Percentiles rank a stretch among this genome's conserved stretches.
These are phyloP conservation scores for Lyophyllum decastes DNA, from an alignment of 768 basidiomycete species.

Conservation along the genomic window DNA sequence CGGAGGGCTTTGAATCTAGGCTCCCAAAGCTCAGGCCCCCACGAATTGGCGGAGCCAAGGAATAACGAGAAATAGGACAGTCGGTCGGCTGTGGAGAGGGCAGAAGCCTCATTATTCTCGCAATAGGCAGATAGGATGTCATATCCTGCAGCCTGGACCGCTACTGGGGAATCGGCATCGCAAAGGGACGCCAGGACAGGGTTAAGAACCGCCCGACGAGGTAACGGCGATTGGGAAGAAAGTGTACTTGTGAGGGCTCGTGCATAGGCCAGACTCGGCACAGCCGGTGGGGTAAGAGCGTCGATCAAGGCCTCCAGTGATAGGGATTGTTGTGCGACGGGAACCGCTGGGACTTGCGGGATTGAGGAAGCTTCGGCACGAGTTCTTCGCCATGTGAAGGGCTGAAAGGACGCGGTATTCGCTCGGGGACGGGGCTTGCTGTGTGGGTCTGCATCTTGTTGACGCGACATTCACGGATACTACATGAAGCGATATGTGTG, in stretches of 20 bases:
- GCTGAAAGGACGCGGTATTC: conserved; percentile 35
- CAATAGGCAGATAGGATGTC: conserved; percentile 74
- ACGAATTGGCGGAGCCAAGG: conserved; percentile 42
- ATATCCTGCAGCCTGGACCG: conserved; percentile 67
- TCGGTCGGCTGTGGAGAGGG: conserved; percentile 56
- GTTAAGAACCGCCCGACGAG: conserved; percentile 51
- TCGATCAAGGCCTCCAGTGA: conserved; percentile 43
- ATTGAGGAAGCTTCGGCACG: conserved; percentile 20
- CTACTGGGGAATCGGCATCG: conserved; percentile 47
- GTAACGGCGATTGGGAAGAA: conserved; percentile 53
- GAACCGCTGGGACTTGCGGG: conserved; percentile 12
- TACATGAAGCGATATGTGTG: not conserved
- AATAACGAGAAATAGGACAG: conserved; percentile 68
- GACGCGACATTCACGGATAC: conserved; percentile 29
- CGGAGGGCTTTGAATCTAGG: conserved; percentile 66
- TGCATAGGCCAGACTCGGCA: conserved; percentile 68
- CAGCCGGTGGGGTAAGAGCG: conserved; percentile 53
- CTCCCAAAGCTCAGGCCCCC: conserved; percentile 74
- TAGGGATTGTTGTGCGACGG: conserved; percentile 29
- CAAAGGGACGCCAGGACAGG: conserved; percentile 67
- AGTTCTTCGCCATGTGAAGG: conserved; percentile 28
- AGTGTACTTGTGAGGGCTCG: conserved; percentile 57
- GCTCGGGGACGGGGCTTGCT: conserved; percentile 30
- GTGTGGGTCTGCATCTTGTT: conserved; percentile 26
- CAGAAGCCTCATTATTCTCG: conserved; percentile 53